Evolutionary conservation across 257 asterid genomes (phyloP), one percentile per base, ranked within the genome.

Genomic region (Misopates orontium): DNA sequence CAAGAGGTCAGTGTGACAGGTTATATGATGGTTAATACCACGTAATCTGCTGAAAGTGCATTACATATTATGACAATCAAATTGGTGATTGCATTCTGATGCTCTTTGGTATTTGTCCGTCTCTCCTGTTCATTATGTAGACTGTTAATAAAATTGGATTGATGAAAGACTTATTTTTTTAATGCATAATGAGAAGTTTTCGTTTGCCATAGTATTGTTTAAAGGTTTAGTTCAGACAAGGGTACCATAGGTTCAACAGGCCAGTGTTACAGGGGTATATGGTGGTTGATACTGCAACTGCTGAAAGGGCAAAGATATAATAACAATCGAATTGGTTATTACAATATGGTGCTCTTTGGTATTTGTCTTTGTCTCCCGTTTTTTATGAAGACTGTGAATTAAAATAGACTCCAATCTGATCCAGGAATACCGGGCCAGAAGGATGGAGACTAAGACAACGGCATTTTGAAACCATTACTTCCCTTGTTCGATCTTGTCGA

Each of bases 361-460:
- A 47, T 77, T 44, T 64, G 74, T 36, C 41, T 47, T 8, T 25
- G 56, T 32, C 4, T 51, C 42, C 61, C 64, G 15, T 31, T 44
- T 56, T 20, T 55, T 17, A 15, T 64, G 10, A 60, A 68, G 66
- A 32, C 47, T 45, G 67, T 47, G 57, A 44, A 49, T 71, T 64
- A 50, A 58, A 41, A 54, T 71, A 15, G 62, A 58, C 58, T 54
- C 59, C 65, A 28, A 53, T 66, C 59, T 76, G 78, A 71, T 66
- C 71, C 87, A 90, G 99, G 90, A 88, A 81, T 71, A 83, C 99
- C 55, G 96, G 99, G 62, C 92, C 97, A 55, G 99, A 94, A 85
- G 99, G 99, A 54, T 94, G 95, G 96, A 88, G 95, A 77, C 57
- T 90, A 78, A 84, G 96, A 76, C 99, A 94, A 60, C 83, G 91